Base-by-base conservation (phyloP, 129 eudicot species). In the Pittosporum tobira region DNA sequence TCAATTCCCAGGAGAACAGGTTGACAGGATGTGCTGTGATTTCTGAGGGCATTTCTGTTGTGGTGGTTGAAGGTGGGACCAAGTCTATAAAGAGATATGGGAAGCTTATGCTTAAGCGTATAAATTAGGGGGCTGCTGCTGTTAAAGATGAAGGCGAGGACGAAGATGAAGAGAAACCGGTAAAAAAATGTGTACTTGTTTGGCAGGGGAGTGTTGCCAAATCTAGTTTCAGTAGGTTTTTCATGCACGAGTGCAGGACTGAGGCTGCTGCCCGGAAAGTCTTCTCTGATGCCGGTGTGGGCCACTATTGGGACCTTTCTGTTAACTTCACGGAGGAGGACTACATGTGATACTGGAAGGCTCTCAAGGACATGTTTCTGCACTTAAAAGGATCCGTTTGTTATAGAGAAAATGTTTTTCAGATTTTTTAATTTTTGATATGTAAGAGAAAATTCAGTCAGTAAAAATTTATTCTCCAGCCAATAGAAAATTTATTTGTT, bases 151-250 rank as follows among this genome's bases (percentile, higher is more conserved):
- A 73, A 38, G 57, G 79, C 0, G 74, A 61, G 22, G 84, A 73
- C 7, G 75, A 69, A 2, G 85, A 75, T 9, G 90, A 76, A 51
- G 88, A 79, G 37, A 85, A 85, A 66, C 76, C 82, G 1, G 61
- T 75, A 10, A 91, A 86, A 53, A 81, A 81, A 40, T 91, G 96
- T 55, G 46, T 73, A 63, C 50, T 86, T 60, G 96, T 86, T 25
- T 91, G 98, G 98, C 94, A 91, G 75, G 96, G 96, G 14, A 80
- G 83, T 65, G 98, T 91, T 51, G 98, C 98, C 0, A 86, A 66
- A 53, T 71, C 90, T 1, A 75, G 76, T 57, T 86, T 86, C 45
- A 71, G 65, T 70, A 73, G 80, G 69, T 91, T 91, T 72, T 64
- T 28, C 42, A 80, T 83, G 23, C 96, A 91, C 8, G 90, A 83